Conservation (phyloP, 2,329 filamentous ascomycete genomes). For the Lachnellula subtilissima region DNA sequence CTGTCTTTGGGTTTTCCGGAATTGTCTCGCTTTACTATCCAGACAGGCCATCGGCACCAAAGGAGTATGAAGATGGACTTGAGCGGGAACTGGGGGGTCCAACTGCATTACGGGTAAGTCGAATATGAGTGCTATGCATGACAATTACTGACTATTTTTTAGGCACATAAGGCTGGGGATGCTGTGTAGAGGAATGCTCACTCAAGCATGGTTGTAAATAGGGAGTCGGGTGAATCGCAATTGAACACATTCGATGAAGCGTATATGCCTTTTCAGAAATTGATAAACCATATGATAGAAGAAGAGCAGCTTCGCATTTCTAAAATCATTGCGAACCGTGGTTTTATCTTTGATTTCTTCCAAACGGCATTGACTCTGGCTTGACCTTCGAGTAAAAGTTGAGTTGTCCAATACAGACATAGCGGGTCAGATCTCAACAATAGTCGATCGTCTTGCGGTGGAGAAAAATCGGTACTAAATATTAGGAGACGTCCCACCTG, state of each 20-base stretch:
- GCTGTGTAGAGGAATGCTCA: constrained; percentile 23
- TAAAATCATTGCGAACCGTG: background rate
- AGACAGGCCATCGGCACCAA: constrained; percentile 63
- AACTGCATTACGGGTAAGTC: constrained; percentile 60
- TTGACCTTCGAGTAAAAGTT: too few species aligned
- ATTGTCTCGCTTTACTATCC: constrained; percentile 66
- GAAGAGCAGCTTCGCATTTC: too few species aligned
- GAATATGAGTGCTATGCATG: background rate
- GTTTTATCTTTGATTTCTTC: background rate
- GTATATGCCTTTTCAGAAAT: background rate
- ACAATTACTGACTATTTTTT: constrained; percentile 14
- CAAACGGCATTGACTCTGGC: too few species aligned
- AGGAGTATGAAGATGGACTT: constrained; percentile 68
- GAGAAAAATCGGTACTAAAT: too few species aligned
- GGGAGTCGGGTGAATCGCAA: constrained; percentile 7
- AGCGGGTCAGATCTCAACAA: too few species aligned
- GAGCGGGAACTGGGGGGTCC: constrained; percentile 70
- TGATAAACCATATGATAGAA: too few species aligned
- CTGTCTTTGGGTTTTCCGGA: constrained; percentile 61
- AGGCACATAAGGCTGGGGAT: constrained; percentile 54
- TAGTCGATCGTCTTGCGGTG: too few species aligned
- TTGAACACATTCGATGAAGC: background rate
- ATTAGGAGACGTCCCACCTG: too few species aligned
- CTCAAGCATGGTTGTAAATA: constrained; percentile 32
- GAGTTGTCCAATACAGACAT: too few species aligned